Percentiles rank a stretch among this genome's conserved stretches.
Conservation (phyloP, 441 rosid species). For the Erodium chrysanthum region DNA sequence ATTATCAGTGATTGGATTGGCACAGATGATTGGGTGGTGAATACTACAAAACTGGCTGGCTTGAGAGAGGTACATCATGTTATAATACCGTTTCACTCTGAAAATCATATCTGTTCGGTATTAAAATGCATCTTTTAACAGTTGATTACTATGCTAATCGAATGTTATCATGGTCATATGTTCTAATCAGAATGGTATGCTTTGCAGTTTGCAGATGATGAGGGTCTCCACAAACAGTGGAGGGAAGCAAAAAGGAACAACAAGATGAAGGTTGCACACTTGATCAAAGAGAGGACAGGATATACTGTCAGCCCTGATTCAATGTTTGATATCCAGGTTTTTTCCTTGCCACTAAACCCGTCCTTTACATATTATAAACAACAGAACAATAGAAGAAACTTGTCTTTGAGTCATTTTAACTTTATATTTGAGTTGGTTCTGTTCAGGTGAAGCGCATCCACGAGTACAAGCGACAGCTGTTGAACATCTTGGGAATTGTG, state of each 20-base stretch:
- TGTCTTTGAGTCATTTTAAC: too few species aligned
- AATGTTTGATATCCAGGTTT: slow-evolving; percentile 92
- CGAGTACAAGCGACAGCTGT: slow-evolving; percentile 84
- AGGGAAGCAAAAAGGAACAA: slow-evolving; percentile 66
- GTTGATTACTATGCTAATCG: not conserved
- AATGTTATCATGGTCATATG: not conserved
- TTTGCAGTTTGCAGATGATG: slow-evolving; percentile 67
- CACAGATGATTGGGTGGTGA: slow-evolving; percentile 74
- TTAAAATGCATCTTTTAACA: not conserved
- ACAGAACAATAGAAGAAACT: not conserved
- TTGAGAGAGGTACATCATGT: slow-evolving; percentile 44
- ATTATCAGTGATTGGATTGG: slow-evolving; percentile 73
- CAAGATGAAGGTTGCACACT: slow-evolving; percentile 68
- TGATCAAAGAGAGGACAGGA: slow-evolving; percentile 73
- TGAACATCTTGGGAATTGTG: slow-evolving; percentile 81
- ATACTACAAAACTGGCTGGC: slow-evolving; percentile 59
- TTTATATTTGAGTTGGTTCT: slow-evolving; percentile 9
- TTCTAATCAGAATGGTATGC: slow-evolving; percentile 17
- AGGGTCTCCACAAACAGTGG: slow-evolving; percentile 73
- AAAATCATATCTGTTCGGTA: not conserved
- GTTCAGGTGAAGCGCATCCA: slow-evolving; percentile 90
- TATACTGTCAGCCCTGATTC: slow-evolving; percentile 77
- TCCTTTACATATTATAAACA: not conserved
- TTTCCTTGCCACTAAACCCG: too few species aligned
- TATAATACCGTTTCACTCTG: not conserved